Conservation (phyloP, 306 rosid genomes). For the Rosa chinensis region DNA sequence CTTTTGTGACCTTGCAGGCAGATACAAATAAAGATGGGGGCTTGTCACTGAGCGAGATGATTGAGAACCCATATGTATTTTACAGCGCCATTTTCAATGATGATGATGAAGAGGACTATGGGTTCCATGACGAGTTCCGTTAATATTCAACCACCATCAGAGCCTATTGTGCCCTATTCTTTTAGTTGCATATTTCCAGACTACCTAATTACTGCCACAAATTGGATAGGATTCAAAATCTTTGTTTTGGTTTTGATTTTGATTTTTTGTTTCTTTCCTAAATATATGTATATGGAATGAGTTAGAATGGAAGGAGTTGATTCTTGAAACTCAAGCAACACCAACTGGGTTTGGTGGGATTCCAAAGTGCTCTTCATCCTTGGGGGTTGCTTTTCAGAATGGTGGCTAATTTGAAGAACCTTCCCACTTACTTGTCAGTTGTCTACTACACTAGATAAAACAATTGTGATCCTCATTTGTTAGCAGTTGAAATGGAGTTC, state of each 20-base stretch:
- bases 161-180: neutral
- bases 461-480: neutral
- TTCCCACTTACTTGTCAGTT: neutral
- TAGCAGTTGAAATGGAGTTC: neutral
- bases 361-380: neutral
- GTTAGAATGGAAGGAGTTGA: neutral
- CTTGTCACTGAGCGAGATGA: constrained; percentile 82
- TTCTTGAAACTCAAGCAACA: neutral
- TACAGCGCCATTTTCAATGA: constrained; percentile 88
- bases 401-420: neutral
- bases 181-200: constrained; percentile 2
- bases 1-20: constrained; percentile 53
- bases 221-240: constrained; percentile 1
- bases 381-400: neutral
- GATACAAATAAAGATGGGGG: constrained; percentile 90
- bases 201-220: neutral
- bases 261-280: neutral
- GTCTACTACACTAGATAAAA: neutral
- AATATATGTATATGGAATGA: constrained; percentile 5
- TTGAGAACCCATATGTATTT: constrained; percentile 89
- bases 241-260: neutral
- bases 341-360: neutral
- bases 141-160: constrained; percentile 32
- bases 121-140: constrained; percentile 89
- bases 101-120: constrained; percentile 68